These are phyloP conservation scores for Auriscalpium vulgare DNA, from an alignment of 768 basidiomycete genomes.

Conservation along the genomic window DNA sequence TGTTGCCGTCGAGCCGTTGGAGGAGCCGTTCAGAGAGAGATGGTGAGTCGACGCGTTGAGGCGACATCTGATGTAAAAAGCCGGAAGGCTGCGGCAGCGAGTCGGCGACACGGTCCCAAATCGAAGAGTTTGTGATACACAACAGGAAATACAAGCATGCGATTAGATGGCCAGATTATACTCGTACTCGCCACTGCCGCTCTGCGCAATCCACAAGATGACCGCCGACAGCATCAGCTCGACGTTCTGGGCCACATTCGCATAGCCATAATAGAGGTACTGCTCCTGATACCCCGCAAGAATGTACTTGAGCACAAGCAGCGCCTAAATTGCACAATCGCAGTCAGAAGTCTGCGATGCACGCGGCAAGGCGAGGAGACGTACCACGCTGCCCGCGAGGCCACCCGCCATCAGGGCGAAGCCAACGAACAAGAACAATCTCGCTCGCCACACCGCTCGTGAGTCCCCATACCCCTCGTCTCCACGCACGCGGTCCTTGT, in stretches of 20 bases:
- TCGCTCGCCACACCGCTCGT: slow-evolving; percentile 83
- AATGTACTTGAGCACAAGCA: slow-evolving; percentile 87
- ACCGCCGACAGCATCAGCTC: slow-evolving; percentile 78
- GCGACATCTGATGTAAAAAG: no score
- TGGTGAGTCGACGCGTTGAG: no score
- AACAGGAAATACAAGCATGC: neutral
- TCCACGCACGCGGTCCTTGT: slow-evolving; percentile 81
- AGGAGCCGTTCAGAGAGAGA: no score
- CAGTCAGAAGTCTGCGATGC: no score
- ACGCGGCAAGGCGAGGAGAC: slow-evolving; percentile 25
- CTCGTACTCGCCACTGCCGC: slow-evolving; percentile 80
- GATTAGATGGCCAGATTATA: slow-evolving; percentile 56
- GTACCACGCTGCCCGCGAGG: slow-evolving; percentile 89
- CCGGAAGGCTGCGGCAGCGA: no score
- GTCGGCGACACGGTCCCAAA: no score
- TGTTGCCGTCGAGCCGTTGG: no score
- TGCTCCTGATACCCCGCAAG: slow-evolving; percentile 63
- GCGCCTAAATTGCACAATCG: slow-evolving; percentile 41
- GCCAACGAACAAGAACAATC: slow-evolving; percentile 87
- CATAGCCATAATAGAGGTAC: slow-evolving; percentile 87
- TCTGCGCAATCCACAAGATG: slow-evolving; percentile 90
- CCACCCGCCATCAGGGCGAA: slow-evolving; percentile 98
- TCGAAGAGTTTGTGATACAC: neutral
- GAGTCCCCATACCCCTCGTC: slow-evolving; percentile 79
- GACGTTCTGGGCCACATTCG: slow-evolving; percentile 92